Conservation (phyloP, 192 early-diverging fungal species). For the Coemansia sp. region DNA sequence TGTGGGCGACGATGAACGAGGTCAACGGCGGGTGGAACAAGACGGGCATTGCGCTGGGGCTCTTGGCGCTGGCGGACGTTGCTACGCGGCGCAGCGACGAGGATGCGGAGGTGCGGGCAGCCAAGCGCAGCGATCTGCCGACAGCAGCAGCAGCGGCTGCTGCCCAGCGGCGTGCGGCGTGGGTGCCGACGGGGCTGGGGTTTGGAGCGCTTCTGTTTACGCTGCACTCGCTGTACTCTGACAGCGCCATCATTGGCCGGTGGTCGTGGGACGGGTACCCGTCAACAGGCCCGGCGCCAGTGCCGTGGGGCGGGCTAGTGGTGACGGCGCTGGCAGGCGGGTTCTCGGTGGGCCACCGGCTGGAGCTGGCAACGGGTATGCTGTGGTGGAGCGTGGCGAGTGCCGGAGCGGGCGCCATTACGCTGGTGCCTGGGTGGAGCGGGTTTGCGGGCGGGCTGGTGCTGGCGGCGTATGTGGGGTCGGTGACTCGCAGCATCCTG, state of each 20-base stretch:
- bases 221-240: constrained; percentile 75
- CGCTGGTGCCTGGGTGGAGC: constrained; percentile 60
- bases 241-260: constrained; percentile 72
- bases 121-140: constrained; percentile 39
- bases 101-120: constrained; percentile 23
- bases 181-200: constrained; percentile 60
- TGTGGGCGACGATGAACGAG: constrained; percentile 81
- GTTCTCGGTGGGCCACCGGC: constrained; percentile 44
- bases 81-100: constrained; percentile 49
- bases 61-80: constrained; percentile 63
- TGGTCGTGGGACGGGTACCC: constrained; percentile 79
- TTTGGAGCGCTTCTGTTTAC: constrained; percentile 69
- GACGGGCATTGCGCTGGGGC: constrained; percentile 63
- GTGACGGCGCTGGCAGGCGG: constrained; percentile 63
- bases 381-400: constrained; percentile 65
- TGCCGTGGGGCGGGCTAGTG: constrained; percentile 70
- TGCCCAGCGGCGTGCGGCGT: constrained; percentile 32
- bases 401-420: constrained; percentile 59
- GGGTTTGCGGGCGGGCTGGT: constrained; percentile 68
- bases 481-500: constrained; percentile 64
- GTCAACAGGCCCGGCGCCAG: constrained; percentile 69
- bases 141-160: no score
- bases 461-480: constrained; percentile 62
- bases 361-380: constrained; percentile 41
- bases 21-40: constrained; percentile 73